A percentile compares a stretch with the other conserved stretches of the same genome.
These are phyloP conservation scores for Physocladia obscura DNA, from an alignment of 192 early-diverging fungal species.

Conservation along the genomic window DNA sequence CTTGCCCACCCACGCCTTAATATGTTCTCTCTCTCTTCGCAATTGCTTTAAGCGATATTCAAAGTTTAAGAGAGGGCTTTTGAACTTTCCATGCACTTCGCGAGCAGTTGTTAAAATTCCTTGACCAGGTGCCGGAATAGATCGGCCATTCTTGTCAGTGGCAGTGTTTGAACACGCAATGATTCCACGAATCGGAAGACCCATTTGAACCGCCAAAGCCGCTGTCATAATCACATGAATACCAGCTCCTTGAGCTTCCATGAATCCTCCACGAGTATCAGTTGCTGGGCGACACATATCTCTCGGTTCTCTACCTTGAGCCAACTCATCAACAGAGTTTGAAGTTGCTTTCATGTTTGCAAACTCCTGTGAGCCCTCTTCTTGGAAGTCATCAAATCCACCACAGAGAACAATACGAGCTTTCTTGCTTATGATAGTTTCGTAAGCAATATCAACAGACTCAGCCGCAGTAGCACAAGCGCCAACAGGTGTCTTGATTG, in stretches of 20 bases:
- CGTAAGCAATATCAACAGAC: conserved; percentile 88
- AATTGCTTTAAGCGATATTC: conserved; percentile 81
- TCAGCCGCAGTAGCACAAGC: conserved; percentile 91
- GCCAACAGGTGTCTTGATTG: conserved; percentile 90
- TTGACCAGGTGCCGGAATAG: conserved; percentile 91
- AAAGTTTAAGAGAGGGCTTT: conserved; percentile 71
- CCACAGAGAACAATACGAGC: conserved; percentile 92
- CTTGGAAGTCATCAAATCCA: conserved; percentile 90
- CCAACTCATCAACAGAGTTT: conserved; percentile 80
- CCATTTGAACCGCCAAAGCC: conserved; percentile 83
- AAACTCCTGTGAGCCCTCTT: conserved; percentile 92
- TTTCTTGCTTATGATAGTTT: conserved; percentile 85
- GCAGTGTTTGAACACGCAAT: conserved; percentile 85
- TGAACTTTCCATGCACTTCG: conserved; percentile 54
- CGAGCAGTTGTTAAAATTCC: conserved; percentile 90
- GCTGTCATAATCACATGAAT: conserved; percentile 90
- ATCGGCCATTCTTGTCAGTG: conserved; percentile 91
- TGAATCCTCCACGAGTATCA: conserved; percentile 85
- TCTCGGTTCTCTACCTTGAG: conserved; percentile 76
- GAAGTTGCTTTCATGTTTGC: conserved; percentile 95
- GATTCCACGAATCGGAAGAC: conserved; percentile 89
- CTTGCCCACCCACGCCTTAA: conserved; percentile 75
- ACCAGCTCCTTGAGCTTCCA: conserved; percentile 89
- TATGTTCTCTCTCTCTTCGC: conserved; percentile 68
- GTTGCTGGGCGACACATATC: conserved; percentile 92